These are phyloP conservation scores for Pythium plurisporium DNA, from an alignment of 352 stramenopile genomes.

Conservation along the genomic window DNA sequence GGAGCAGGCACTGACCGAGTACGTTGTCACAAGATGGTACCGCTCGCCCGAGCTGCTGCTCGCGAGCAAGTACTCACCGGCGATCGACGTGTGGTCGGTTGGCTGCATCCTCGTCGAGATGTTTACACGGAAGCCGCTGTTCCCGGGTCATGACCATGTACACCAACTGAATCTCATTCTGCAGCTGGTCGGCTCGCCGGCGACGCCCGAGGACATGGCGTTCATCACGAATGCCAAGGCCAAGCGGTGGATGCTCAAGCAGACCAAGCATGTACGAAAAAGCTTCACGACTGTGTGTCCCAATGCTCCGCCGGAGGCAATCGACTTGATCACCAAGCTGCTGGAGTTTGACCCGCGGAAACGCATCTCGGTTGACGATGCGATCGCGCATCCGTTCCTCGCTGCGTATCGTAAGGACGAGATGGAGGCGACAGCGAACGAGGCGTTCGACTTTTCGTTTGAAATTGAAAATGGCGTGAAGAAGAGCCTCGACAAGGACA, in stretches of 20 bases:
- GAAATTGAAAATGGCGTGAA: conserved; percentile 46
- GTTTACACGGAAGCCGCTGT: conserved; percentile 85
- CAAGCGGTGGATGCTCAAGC: conserved; percentile 81
- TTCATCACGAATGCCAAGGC: conserved; percentile 91
- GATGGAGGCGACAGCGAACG: conserved; percentile 33
- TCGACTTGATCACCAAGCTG: conserved; percentile 85
- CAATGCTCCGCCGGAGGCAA: conserved; percentile 50
- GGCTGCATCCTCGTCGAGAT: conserved; percentile 95
- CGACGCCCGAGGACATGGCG: conserved; percentile 80
- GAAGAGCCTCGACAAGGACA: conserved; percentile 68
- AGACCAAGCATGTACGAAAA: conserved; percentile 66
- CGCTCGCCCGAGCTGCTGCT: conserved; percentile 96
- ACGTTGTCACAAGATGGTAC: conserved; percentile 94
- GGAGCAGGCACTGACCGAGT: conserved; percentile 71
- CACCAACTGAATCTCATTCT: conserved; percentile 97
- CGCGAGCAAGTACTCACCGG: conserved; percentile 94
- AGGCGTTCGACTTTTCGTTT: conserved; percentile 81
- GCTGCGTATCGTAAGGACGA: conserved; percentile 51
- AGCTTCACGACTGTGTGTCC: conserved; percentile 73
- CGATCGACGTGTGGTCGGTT: conserved; percentile 95
- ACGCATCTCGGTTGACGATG: conserved; percentile 91
- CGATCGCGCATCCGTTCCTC: conserved; percentile 82
- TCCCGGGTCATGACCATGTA: conserved; percentile 98
- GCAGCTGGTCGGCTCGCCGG: conserved; percentile 85
- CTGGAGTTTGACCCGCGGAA: conserved; percentile 84